Evolutionary conservation across 192 early-diverging fungal genomes (phyloP).

Genomic region (Backusella psychrophila): DNA sequence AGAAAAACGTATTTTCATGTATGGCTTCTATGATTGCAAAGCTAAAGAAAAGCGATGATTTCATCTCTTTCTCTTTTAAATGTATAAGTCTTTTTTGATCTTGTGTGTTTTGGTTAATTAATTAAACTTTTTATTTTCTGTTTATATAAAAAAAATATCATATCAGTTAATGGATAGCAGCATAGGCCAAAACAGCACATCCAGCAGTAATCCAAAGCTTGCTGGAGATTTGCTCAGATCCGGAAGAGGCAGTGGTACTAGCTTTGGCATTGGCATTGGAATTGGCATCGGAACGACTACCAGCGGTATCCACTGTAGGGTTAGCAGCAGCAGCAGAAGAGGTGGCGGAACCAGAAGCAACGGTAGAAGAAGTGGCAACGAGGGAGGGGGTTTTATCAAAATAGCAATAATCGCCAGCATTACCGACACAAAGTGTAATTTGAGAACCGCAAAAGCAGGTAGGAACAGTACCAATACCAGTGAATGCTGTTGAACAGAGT

Average conservation of each 20-base stretch:
- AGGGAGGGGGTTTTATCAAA: not conserved
- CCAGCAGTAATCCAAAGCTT: not conserved
- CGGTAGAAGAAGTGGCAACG: conserved; percentile 3
- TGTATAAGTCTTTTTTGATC: not conserved
- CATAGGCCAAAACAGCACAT: conserved; percentile 1
- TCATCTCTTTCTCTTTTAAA: not conserved
- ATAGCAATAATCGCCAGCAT: conserved; percentile 20
- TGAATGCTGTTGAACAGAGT: not conserved
- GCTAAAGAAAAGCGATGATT: not conserved
- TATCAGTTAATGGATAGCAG: conserved; percentile 3
- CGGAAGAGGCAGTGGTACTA: not conserved
- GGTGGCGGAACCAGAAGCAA: conserved; percentile 2
- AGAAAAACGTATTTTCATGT: not conserved
- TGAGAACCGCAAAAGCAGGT: conserved; percentile 17
- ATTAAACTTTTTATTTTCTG: not conserved
- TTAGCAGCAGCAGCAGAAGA: not conserved
- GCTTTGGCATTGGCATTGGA: not conserved
- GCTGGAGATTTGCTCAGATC: not conserved
- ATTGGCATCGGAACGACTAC: not conserved
- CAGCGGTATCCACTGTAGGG: not conserved
- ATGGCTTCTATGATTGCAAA: not conserved
- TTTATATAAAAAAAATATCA: not conserved
- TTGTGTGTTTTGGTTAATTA: too few species aligned
- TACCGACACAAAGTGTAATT: conserved; percentile 20
- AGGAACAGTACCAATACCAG: not conserved